Evolutionary conservation across 345 rosid species (phyloP).

Genomic region (Trapa incisa): DNA sequence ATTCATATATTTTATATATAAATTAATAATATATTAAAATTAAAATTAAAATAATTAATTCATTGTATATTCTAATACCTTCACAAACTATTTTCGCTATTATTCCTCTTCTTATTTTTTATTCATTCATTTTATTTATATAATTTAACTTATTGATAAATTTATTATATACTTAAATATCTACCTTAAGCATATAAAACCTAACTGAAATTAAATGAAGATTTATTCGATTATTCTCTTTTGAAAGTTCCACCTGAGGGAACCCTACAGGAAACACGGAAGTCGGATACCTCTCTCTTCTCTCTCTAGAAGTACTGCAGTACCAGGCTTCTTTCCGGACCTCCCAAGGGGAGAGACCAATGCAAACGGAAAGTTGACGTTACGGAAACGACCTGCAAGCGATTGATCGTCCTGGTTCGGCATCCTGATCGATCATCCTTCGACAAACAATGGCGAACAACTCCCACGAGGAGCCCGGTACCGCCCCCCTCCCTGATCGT

Average conservation of each 20-base stretch:
- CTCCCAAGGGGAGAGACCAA: no score
- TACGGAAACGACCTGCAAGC: neutral
- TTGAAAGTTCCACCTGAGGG: neutral
- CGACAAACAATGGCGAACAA: conserved; percentile 39
- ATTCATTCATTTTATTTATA: no score
- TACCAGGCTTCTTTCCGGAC: no score
- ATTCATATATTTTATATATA: no score
- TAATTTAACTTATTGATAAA: no score
- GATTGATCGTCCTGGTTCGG: neutral
- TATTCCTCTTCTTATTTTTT: no score
- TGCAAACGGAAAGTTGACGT: no score
- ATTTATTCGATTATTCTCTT: neutral
- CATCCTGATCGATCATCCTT: conserved; percentile 2
- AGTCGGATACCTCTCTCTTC: conserved; percentile 1
- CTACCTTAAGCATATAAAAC: neutral
- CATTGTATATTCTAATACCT: no score
- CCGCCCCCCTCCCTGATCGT: conserved; percentile 61
- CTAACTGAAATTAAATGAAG: neutral
- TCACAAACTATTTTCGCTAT: no score
- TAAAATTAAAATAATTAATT: no score
- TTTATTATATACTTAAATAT: no score
- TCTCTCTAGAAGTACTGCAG: neutral
- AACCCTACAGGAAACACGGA: neutral
- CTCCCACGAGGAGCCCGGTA: conserved; percentile 47
- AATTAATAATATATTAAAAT: no score